These are phyloP conservation scores for Yamadazyma kanchanaburiensis DNA, from an alignment of 1,139 yeast species.

Conservation along the genomic window DNA sequence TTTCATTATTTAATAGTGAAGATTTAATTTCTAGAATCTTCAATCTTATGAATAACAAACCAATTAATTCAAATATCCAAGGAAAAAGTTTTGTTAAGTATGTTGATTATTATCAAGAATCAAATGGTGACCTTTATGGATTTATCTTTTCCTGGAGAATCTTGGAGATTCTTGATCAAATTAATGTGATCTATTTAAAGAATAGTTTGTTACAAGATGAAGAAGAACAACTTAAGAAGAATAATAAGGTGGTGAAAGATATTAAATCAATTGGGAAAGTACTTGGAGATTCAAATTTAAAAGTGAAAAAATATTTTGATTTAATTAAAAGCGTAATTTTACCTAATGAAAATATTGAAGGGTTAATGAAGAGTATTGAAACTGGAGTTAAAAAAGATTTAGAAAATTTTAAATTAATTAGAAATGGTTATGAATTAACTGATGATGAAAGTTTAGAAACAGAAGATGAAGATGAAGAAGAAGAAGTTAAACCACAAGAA, in stretches of 20 bases:
- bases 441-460: constrained; percentile 27
- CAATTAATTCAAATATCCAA: constrained; percentile 22
- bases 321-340: constrained; percentile 31
- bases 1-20: constrained; percentile 28
- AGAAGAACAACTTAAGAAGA: constrained; percentile 13
- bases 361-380: constrained; percentile 20
- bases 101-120: constrained; percentile 25
- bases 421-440: constrained; percentile 28
- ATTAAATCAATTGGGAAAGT: constrained; percentile 19
- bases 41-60: constrained; percentile 21
- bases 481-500: background rate
- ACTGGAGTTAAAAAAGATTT: constrained; percentile 17
- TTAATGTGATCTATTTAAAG: constrained; percentile 28
- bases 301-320: constrained; percentile 19
- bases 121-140: constrained; percentile 21
- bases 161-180: constrained; percentile 32
- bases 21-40: constrained; percentile 24
- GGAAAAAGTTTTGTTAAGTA: constrained; percentile 30
- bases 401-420: constrained; percentile 17
- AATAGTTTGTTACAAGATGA: constrained; percentile 11
- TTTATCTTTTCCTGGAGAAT: constrained; percentile 36
- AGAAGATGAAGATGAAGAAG: constrained; percentile 12
- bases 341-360: constrained; percentile 18
- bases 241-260: constrained; percentile 20
- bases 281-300: constrained; percentile 8